Conservation (phyloP, 805 yeast species). For the Metschnikowia chrysomelidarum region DNA sequence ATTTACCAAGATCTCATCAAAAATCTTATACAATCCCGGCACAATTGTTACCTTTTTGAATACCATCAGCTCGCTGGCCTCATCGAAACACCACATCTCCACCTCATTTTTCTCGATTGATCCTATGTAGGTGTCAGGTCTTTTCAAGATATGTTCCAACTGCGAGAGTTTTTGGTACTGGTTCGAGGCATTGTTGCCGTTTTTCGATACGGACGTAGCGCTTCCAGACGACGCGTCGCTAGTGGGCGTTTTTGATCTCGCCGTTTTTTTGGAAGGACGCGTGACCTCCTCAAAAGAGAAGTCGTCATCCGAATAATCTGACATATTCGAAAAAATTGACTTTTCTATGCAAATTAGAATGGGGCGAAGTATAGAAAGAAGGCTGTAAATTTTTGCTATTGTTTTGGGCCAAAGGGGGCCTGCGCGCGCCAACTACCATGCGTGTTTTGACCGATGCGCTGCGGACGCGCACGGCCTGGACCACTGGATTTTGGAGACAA, state of each 20-base stretch:
- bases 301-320: constrained; percentile 16
- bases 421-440: no score
- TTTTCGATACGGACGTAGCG: constrained; percentile 16
- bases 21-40: constrained; percentile 94
- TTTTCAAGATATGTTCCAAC: constrained; percentile 89
- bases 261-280: constrained; percentile 9
- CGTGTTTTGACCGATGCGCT: no score
- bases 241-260: constrained; percentile 10
- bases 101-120: constrained; percentile 81
- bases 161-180: constrained; percentile 94
- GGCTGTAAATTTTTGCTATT: no score
- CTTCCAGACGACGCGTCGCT: constrained; percentile 17
- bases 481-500: no score
- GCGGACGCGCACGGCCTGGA: no score
- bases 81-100: constrained; percentile 82
- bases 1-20: constrained; percentile 94
- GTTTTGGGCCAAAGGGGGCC: no score
- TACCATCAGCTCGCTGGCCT: constrained; percentile 38
- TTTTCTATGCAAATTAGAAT: no score
- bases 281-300: constrained; percentile 12
- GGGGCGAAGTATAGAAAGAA: no score
- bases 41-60: constrained; percentile 73
- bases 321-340: no score
- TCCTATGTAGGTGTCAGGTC: constrained; percentile 98
- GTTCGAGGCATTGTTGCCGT: constrained; percentile 47